phyloP scores from a whole-genome alignment of 2,329 filamentous ascomycete genomes.

The Cercospora sesami region DNA sequence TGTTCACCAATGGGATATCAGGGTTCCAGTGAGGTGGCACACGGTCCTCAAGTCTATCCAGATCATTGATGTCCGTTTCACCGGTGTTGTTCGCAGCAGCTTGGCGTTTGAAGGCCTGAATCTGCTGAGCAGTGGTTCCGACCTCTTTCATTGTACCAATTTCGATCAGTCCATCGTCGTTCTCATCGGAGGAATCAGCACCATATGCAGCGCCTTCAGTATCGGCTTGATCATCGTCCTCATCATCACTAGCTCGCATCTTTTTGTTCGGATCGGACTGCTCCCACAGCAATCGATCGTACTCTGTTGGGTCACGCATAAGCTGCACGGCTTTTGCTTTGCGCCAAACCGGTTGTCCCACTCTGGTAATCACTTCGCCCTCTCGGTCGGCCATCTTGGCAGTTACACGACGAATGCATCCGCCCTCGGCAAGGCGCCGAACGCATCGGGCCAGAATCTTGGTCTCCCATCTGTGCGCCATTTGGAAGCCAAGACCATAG shows the following conservation, averaged over 20 bases:
- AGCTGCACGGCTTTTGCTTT: slow-evolving; percentile 39
- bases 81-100: neutral
- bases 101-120: neutral
- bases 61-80: slow-evolving; percentile 25
- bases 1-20: slow-evolving; percentile 53
- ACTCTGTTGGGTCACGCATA: slow-evolving; percentile 41
- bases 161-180: slow-evolving; percentile 12
- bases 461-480: slow-evolving; percentile 40
- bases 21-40: slow-evolving; percentile 57
- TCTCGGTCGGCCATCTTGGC: slow-evolving; percentile 22
- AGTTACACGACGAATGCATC: slow-evolving; percentile 39
- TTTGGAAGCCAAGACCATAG: slow-evolving; percentile 43
- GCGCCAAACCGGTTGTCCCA: slow-evolving; percentile 11
- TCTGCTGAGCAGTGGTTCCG: slow-evolving; percentile 1
- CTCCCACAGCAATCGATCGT: slow-evolving; percentile 33
- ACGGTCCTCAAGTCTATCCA: slow-evolving; percentile 30
- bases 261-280: slow-evolving; percentile 15
- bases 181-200: slow-evolving; percentile 2
- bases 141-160: slow-evolving; percentile 13
- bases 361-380: slow-evolving; percentile 22
- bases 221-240: slow-evolving; percentile 15
- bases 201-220: neutral
- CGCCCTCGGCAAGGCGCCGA: slow-evolving; percentile 43
- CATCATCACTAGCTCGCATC: slow-evolving; percentile 9
- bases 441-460: slow-evolving; percentile 44